A percentile compares a stretch with the other conserved stretches of the same genome.
Conservation (phyloP, 331 rosid genomes). For the Erythrophleum ivorense region DNA sequence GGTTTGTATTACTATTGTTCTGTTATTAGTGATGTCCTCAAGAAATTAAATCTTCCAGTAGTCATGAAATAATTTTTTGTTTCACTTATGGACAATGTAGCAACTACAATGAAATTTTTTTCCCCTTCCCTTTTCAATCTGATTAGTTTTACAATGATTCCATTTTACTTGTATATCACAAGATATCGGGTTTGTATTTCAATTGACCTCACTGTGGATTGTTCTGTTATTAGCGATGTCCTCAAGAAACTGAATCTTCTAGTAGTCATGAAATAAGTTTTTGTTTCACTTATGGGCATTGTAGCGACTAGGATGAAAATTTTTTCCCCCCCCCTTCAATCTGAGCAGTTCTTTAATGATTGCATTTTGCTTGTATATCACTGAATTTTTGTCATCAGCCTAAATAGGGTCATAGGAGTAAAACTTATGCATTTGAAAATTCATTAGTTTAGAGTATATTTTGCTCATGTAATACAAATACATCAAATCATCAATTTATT, state of each 20-base stretch:
- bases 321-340: no score
- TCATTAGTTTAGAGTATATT: not conserved
- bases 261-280: slow-evolving; percentile 1
- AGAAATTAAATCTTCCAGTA: slow-evolving; percentile 15
- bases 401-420: not conserved
- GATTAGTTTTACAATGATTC: not conserved
- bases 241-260: slow-evolving; percentile 13
- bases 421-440: not conserved
- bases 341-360: not conserved
- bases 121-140: not conserved
- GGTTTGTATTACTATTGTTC: slow-evolving; percentile 49
- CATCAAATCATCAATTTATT: not conserved
- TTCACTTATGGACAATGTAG: not conserved
- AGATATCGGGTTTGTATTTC: slow-evolving; percentile 57
- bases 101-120: not conserved
- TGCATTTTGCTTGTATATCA: not conserved
- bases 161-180: no score
- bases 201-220: not conserved
- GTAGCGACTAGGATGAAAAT: not conserved
- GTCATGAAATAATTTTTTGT: slow-evolving; percentile 11
- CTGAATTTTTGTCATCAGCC: not conserved
- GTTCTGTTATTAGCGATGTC: slow-evolving; percentile 18
- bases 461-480: not conserved
- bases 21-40: slow-evolving; percentile 5
- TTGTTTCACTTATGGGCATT: not conserved